Conservation (phyloP, 164 flowering plant species). For the Sextonia rubra region DNA sequence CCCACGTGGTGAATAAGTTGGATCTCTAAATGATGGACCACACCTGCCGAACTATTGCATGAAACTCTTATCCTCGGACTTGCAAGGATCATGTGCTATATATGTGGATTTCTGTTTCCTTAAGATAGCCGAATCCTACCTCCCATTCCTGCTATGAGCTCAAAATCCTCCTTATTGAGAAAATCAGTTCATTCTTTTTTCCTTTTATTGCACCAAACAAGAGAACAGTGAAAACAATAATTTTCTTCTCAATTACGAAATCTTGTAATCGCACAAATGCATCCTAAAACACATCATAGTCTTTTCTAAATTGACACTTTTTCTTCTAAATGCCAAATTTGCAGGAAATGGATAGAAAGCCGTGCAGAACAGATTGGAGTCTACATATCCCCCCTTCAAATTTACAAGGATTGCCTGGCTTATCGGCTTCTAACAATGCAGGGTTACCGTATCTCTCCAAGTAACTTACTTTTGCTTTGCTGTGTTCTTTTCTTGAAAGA, state of each 20-base stretch:
- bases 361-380: not conserved
- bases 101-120: too few species aligned
- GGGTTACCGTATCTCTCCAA: constrained; percentile 30
- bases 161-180: too few species aligned
- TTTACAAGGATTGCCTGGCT: constrained; percentile 36
- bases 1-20: too few species aligned
- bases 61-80: too few species aligned
- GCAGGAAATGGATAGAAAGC: not conserved
- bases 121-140: too few species aligned
- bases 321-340: not conserved
- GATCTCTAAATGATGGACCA: too few species aligned
- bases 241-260: not conserved
- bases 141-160: too few species aligned
- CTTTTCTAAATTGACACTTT: not conserved
- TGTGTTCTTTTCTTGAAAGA: not conserved
- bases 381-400: constrained; percentile 4
- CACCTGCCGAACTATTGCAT: too few species aligned
- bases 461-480: constrained; percentile 13
- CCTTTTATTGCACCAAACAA: too few species aligned
- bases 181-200: too few species aligned
- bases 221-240: too few species aligned
- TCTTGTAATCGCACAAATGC: not conserved
- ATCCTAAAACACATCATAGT: not conserved
- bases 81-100: too few species aligned
- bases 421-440: constrained; percentile 39